Evolutionary conservation across 1,284 basidiomycete genomes (phyloP), one percentile per base, ranked within the genome.

Genomic region (Naganishia sp.): DNA sequence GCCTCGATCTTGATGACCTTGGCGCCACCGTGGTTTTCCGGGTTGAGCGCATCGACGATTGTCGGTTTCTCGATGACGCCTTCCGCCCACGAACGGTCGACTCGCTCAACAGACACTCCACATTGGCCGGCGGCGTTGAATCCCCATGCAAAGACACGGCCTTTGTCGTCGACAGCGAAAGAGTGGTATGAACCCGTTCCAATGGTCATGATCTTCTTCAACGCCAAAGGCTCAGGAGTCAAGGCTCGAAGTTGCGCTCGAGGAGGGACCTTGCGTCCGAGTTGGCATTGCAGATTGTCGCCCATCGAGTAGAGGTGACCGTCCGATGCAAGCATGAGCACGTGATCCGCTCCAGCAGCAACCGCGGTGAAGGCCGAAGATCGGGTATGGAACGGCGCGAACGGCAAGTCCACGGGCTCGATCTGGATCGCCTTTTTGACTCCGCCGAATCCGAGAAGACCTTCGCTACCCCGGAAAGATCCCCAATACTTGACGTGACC

Each of bases 401-500:
- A 76, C 46, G 73, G 80, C 45, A 81, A 80, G 25, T 79, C 72
- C 35, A 81, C 77, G 6, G 83, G 84, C 71, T 83, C 82, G 70
- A 75, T 77, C 45, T 77, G 75, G 23, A 75, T 70, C 58, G 79
- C 77, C 17, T 76, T 77, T 23, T 78, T 77, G 25, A 84, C 85
- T 65, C 83, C 86, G 32, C 91, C 87, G 75, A 96, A 96, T 45
- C 92, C 91, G 50, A 95, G 86, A 10, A 89, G 83, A 32, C 93
- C 93, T 76, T 94, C 90, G 67, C 88, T 88, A 52, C 82, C 80
- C 52, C 92, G 84, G 83, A 96, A 97, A 63, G 88, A 89, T 43
- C 94, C 94, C 94, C 94, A 97, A 15, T 90, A 90, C 60, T 89
- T 83, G 28, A 96, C 80, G 68, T 90, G 87, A 49, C 94, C 93